Percentiles rank a stretch among this genome's conserved stretches.
phyloP scores from a whole-genome alignment of 2,329 filamentous ascomycete species.

The Fusarium oligoseptatum region DNA sequence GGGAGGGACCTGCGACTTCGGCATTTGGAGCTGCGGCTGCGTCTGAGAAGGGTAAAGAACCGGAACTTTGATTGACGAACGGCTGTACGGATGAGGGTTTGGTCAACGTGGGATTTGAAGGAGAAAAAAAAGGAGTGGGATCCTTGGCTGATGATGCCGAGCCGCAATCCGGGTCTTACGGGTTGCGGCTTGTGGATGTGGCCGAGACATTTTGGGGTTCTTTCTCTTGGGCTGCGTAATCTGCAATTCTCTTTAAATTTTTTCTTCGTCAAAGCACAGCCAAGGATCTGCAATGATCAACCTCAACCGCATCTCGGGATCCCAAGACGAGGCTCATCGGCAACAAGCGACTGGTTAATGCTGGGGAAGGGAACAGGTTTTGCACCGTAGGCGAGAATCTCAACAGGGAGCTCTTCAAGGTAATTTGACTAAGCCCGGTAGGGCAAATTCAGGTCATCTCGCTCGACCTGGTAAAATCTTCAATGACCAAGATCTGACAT shows the following conservation, averaged over 20 bases:
- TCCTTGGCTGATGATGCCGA: constrained; percentile 5
- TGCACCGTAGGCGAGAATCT: not conserved
- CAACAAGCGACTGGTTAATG: not conserved
- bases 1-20: constrained; percentile 17
- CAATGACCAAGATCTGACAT: not conserved
- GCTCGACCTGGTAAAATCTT: not conserved
- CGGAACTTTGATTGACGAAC: constrained; percentile 17
- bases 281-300: constrained; percentile 6
- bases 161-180: constrained; percentile 1
- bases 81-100: not conserved
- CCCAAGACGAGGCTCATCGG: not conserved
- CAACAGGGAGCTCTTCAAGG: not conserved
- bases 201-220: not conserved
- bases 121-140: not conserved
- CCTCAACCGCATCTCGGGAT: not conserved
- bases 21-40: not conserved
- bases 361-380: not conserved
- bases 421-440: not conserved
- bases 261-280: not conserved
- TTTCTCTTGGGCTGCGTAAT: not conserved
- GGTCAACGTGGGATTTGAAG: not conserved
- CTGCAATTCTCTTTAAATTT: not conserved
- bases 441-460: not conserved
- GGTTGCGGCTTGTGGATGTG: not conserved
- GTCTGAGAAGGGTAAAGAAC: constrained; percentile 11